Evolutionary conservation across 2,329 filamentous ascomycete species (phyloP), one percentile per base, ranked within the genome.

Genomic region (Dactylellina leptospora): DNA sequence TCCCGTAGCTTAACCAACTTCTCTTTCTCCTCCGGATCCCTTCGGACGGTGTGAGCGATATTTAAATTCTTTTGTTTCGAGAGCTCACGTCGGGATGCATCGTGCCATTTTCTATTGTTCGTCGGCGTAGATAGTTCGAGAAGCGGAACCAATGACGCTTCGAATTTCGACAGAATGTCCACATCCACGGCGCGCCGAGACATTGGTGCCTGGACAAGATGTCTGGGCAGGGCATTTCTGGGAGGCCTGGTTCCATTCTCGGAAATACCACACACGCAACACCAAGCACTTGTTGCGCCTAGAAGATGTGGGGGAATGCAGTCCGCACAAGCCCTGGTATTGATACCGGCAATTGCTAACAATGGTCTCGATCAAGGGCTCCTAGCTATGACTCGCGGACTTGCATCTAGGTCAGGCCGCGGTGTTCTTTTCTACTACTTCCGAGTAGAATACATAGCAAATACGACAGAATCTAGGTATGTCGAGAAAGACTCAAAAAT

Each of bases 81-180:
- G 61, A 50, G 51, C 51, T 50, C n/a, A n/a, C 25, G 59, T 38
- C 42, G 47, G 38, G 45, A 53, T 38, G 47, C 61, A 58, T 66
- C 51, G 44, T 66, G 33, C 38, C 33, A 56, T 58, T n/a, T 40
- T 16, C 13, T 40, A 11, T 40, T 51, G 10, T 66, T 58, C 51
- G 40, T 38, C 27, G 61, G 42, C 36, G 51, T 40, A 66, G 51
- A 66, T 28, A 30, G 42, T 56, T 58, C 61, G 51, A 66, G 50
- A 63, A n/a, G n/a, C n/a, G n/a, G n/a, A n/a, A 48, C 20, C 16
- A 53, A 64, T 64, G 60, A 66, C 61, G 61, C 44, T 58, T 42
- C 44, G 44, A 22, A 20, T 53, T 23, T 53, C 48, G 45, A 64
- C 60, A 64, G 44, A 48, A 58, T 66, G 61, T 53, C 60, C 50